Evolutionary conservation across 805 yeast genomes (phyloP).

Genomic region (Kodamaea lidongshanica): DNA sequence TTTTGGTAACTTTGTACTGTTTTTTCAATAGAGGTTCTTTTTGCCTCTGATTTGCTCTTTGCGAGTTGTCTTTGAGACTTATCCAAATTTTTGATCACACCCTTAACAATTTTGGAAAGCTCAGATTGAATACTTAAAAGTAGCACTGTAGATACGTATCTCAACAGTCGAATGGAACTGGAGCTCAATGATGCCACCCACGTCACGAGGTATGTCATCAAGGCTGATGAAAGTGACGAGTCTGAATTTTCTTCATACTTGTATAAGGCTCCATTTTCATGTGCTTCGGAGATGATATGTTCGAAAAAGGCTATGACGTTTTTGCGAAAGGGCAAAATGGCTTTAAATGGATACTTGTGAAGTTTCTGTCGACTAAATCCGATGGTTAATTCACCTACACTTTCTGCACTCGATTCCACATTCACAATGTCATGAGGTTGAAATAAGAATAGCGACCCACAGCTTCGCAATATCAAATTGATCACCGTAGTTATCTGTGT

Average conservation of each 20-base stretch:
- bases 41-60: constrained; percentile 30
- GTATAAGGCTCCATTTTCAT: constrained; percentile 59
- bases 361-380: constrained; percentile 52
- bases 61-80: constrained; percentile 41
- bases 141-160: constrained; percentile 59
- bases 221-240: constrained; percentile 26
- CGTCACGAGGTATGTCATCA: constrained; percentile 53
- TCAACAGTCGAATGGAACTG: constrained; percentile 60
- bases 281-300: constrained; percentile 44
- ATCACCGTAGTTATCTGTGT: constrained; percentile 55
- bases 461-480: constrained; percentile 61
- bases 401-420: constrained; percentile 63
- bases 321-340: constrained; percentile 13
- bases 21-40: constrained; percentile 41
- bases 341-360: constrained; percentile 62
- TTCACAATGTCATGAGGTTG: constrained; percentile 72
- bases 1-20: constrained; percentile 31
- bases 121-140: constrained; percentile 56
- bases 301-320: constrained; percentile 53
- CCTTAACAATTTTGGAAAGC: constrained; percentile 46
- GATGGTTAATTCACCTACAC: constrained; percentile 66
- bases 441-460: constrained; percentile 65
- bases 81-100: constrained; percentile 30
- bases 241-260: constrained; percentile 15
- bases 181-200: constrained; percentile 77